These are phyloP conservation scores for Protoeuglena noctilucae DNA, from an alignment of 139 green algal species.

Conservation along the genomic window DNA sequence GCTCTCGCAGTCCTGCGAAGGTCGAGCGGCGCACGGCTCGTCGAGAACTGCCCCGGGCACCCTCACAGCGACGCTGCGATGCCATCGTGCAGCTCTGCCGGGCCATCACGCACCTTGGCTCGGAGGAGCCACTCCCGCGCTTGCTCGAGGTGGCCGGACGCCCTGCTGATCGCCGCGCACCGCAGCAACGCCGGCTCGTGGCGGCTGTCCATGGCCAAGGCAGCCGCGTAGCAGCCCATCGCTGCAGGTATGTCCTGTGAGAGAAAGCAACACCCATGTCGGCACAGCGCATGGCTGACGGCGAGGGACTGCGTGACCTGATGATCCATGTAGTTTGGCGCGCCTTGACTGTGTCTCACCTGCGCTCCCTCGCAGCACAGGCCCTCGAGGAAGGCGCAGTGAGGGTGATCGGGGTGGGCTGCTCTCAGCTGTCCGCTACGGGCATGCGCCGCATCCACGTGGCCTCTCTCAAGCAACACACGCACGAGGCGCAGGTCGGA, in stretches of 20 bases:
- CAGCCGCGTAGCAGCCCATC: conserved; percentile 26
- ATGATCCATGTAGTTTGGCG: conserved; percentile 1
- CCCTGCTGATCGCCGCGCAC: conserved; percentile 43
- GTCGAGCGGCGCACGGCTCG: background rate
- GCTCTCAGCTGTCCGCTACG: too few relatives aligned
- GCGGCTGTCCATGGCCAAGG: conserved; percentile 16
- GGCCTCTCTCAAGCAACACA: too few relatives aligned
- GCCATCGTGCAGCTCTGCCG: conserved; percentile 3
- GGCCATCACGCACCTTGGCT: conserved; percentile 10
- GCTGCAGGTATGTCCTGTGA: too few relatives aligned
- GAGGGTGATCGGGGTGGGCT: too few relatives aligned
- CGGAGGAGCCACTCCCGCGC: conserved; percentile 16
- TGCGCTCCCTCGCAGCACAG: too few relatives aligned
- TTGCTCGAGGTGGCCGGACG: conserved; percentile 36
- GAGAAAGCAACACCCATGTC: background rate
- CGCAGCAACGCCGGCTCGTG: conserved; percentile 30
- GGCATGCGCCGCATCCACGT: too few relatives aligned
- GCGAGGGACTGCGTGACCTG: conserved; percentile 1
- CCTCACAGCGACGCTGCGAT: background rate
- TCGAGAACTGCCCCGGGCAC: background rate
- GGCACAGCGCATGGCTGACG: background rate
- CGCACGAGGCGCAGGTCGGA: too few relatives aligned
- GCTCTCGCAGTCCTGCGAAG: background rate
- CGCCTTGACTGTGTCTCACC: too few relatives aligned
- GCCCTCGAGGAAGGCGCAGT: too few relatives aligned